phyloP scores from a whole-genome alignment of 331 rosid genomes.

The Rosa hybrid region DNA sequence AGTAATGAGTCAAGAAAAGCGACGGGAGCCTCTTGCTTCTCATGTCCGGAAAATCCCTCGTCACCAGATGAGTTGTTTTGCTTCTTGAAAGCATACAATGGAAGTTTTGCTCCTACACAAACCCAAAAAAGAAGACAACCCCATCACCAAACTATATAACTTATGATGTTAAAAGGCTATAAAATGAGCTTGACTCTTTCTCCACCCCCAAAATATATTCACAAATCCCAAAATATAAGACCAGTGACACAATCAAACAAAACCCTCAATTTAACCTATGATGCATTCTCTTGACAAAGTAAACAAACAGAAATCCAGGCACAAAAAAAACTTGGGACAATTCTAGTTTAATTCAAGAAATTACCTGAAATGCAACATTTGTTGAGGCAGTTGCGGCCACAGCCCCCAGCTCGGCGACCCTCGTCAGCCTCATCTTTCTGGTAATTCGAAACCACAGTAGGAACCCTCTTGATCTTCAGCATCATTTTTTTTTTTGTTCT shows the following conservation, averaged over 20 bases:
- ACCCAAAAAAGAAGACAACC: neutral
- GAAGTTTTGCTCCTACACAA: conserved; percentile 76
- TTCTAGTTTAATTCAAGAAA: neutral
- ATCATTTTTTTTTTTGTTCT: conserved; percentile 24
- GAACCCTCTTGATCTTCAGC: conserved; percentile 93
- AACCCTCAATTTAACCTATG: neutral
- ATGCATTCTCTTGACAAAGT: neutral
- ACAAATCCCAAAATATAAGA: neutral
- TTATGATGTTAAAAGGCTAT: neutral
- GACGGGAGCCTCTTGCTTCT: conserved; percentile 58
- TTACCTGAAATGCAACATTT: conserved; percentile 83
- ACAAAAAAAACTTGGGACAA: neutral
- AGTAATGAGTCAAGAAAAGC: conserved; percentile 82
- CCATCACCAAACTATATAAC: neutral
- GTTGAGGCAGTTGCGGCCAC: conserved; percentile 86
- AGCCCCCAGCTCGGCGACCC: conserved; percentile 56
- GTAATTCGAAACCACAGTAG: conserved; percentile 84
- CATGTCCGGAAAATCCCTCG: conserved; percentile 33
- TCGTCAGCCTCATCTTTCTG: conserved; percentile 75
- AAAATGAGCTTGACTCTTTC: neutral
- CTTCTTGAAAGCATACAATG: conserved; percentile 79
- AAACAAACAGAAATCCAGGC: neutral
- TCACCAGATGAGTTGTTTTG: conserved; percentile 31
- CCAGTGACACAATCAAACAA: neutral
- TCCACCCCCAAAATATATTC: neutral